These are phyloP conservation scores for Psilocybe cyanescens DNA, from an alignment of 768 basidiomycete species.

Conservation along the genomic window DNA sequence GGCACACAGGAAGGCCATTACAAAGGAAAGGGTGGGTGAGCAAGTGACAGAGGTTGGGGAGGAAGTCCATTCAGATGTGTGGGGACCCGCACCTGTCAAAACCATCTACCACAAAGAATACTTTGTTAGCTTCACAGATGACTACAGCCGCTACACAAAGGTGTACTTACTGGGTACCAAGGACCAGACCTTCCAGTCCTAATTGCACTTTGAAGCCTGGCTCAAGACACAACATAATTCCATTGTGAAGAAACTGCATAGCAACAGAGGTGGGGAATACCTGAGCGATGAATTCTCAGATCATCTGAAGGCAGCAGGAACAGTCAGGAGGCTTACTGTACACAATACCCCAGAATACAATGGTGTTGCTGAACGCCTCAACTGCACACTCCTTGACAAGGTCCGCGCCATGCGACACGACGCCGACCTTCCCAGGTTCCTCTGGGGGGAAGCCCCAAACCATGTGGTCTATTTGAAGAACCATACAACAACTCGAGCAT, in stretches of 20 bases:
- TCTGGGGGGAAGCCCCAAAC: no score
- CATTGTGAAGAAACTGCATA: slow-evolving; percentile 30
- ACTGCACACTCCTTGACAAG: slow-evolving; percentile 33
- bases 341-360: slow-evolving; percentile 20
- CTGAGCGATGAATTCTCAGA: no score
- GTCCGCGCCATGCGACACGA: slow-evolving; percentile 4
- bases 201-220: slow-evolving; percentile 30
- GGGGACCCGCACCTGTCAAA: slow-evolving; percentile 35
- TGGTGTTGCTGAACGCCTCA: slow-evolving; percentile 39
- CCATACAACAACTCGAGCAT: no score
- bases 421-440: no score
- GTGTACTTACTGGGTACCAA: no score
- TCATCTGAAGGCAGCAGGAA: no score
- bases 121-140: slow-evolving; percentile 35
- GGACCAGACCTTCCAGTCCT: slow-evolving; percentile 4
- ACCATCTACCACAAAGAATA: slow-evolving; percentile 26
- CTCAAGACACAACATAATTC: slow-evolving; percentile 28
- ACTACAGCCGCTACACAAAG: slow-evolving; percentile 14
- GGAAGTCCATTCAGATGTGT: slow-evolving; percentile 40
- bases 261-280: slow-evolving; percentile 38
- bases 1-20: slow-evolving; percentile 2
- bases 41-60: slow-evolving; percentile 23
- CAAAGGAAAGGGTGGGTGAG: no score
- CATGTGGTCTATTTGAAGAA: no score
- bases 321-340: no score